These are phyloP conservation scores for Pelargonium myrrhifolium DNA, from an alignment of 441 rosid species.

Conservation along the genomic window DNA sequence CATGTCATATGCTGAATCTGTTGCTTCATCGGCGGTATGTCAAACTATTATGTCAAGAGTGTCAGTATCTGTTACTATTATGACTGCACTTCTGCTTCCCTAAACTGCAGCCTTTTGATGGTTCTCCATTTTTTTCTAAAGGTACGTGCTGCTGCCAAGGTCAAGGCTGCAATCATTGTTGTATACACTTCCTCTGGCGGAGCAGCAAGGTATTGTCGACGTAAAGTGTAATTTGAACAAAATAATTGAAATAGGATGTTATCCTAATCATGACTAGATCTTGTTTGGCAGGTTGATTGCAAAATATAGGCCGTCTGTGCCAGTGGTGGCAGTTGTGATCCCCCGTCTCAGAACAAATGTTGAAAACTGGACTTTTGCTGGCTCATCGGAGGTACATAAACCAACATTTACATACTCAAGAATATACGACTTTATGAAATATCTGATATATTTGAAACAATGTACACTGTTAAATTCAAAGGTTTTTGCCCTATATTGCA, in stretches of 20 bases:
- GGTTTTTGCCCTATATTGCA: conserved; percentile 2
- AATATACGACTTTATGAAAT: not conserved
- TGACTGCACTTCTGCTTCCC: not conserved
- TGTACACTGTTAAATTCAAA: not conserved
- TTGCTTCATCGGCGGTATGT: conserved; percentile 27
- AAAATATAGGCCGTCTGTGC: conserved; percentile 24
- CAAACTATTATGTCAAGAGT: not conserved
- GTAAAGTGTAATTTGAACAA: not conserved
- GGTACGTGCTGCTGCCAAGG: conserved; percentile 26
- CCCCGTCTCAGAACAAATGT: conserved; percentile 21
- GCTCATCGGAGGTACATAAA: conserved; percentile 18
- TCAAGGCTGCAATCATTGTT: conserved; percentile 25
- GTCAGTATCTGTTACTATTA: not conserved
- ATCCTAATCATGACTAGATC: not conserved
- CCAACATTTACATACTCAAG: not conserved
- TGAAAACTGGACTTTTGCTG: conserved; percentile 22
- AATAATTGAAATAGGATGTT: not conserved
- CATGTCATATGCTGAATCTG: conserved; percentile 25
- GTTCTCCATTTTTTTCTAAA: not conserved
- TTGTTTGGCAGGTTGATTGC: conserved; percentile 20
- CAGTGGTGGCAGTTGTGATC: conserved; percentile 21
- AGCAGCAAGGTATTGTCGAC: conserved; percentile 21
- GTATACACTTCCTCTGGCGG: conserved; percentile 27
- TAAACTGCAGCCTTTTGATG: not conserved
- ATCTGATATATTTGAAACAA: not conserved